These are phyloP conservation scores for Amylocystis lapponica DNA, from an alignment of 768 basidiomycete genomes.

Conservation along the genomic window DNA sequence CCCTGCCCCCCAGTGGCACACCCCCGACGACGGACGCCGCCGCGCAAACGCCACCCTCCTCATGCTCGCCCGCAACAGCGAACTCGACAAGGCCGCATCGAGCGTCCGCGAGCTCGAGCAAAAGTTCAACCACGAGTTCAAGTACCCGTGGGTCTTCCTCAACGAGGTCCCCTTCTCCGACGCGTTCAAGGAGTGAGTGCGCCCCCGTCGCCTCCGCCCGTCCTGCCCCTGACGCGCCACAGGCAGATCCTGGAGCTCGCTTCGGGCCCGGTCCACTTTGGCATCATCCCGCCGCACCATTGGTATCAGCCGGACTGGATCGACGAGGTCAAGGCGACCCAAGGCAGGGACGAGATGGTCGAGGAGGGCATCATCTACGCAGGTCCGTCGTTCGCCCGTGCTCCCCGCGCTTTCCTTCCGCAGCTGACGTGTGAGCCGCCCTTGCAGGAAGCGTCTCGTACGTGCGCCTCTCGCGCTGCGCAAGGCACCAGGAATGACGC, in stretches of 20 bases:
- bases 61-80: constrained; percentile 61
- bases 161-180: constrained; percentile 80
- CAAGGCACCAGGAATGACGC: too few relatives aligned
- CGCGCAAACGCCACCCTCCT: constrained; percentile 28
- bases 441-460: constrained; percentile 38
- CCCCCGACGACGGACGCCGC: too few relatives aligned
- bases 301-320: constrained; percentile 75
- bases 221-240: background rate
- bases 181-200: constrained; percentile 61
- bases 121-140: constrained; percentile 73
- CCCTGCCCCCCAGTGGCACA: background rate
- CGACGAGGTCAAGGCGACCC: constrained; percentile 56
- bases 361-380: constrained; percentile 43
- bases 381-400: constrained; percentile 26
- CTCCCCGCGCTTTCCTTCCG: too few relatives aligned
- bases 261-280: constrained; percentile 41
- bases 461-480: constrained; percentile 18
- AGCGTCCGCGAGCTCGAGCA: constrained; percentile 80
- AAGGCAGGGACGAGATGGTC: constrained; percentile 47
- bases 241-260: constrained; percentile 20
- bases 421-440: background rate
- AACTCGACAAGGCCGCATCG: constrained; percentile 47
- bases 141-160: constrained; percentile 88
- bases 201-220: background rate
- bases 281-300: constrained; percentile 50